Percentiles rank a stretch among this genome's conserved stretches.
Evolutionary conservation across 2,329 filamentous ascomycete species (phyloP).

Genomic region (Arachnomyces sp.): DNA sequence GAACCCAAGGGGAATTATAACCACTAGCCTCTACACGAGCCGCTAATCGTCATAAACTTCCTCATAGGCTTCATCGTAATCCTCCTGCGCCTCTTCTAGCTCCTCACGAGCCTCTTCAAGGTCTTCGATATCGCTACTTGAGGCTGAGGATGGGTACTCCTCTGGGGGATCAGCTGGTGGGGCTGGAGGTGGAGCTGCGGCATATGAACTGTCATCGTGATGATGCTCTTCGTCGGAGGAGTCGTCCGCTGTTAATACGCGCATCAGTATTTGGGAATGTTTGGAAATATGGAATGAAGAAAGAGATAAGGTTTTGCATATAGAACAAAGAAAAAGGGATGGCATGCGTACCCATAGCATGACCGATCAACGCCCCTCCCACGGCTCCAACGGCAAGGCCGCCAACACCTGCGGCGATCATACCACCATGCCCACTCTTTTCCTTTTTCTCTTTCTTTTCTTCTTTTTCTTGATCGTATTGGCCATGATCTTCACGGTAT

Average conservation of each 20-base stretch:
- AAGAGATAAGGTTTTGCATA: background rate
- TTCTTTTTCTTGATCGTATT: slow-evolving; percentile 25
- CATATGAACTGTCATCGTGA: background rate
- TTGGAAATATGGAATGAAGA: too few relatives aligned
- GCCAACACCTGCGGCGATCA: slow-evolving; percentile 50
- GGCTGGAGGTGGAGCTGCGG: background rate
- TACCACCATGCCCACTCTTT: slow-evolving; percentile 42
- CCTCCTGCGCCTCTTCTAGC: background rate
- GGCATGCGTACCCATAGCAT: slow-evolving; percentile 50
- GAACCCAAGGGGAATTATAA: too few relatives aligned
- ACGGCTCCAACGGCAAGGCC: slow-evolving; percentile 51
- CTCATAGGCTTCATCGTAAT: slow-evolving; percentile 1
- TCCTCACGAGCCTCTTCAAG: background rate
- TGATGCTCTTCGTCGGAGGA: background rate
- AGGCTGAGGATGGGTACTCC: background rate
- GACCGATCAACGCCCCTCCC: slow-evolving; percentile 51
- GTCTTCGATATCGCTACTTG: background rate
- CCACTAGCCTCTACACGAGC: too few relatives aligned
- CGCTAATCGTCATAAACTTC: background rate
- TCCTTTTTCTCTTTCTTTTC: slow-evolving; percentile 30
- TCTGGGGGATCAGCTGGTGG: background rate
- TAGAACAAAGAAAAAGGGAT: slow-evolving; percentile 1
- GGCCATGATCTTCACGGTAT: slow-evolving; percentile 8
- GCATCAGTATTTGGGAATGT: too few relatives aligned
- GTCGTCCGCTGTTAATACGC: background rate